Evolutionary conservation across 2,329 filamentous ascomycete species (phyloP).

Genomic region (Fusarium protoensiforme): DNA sequence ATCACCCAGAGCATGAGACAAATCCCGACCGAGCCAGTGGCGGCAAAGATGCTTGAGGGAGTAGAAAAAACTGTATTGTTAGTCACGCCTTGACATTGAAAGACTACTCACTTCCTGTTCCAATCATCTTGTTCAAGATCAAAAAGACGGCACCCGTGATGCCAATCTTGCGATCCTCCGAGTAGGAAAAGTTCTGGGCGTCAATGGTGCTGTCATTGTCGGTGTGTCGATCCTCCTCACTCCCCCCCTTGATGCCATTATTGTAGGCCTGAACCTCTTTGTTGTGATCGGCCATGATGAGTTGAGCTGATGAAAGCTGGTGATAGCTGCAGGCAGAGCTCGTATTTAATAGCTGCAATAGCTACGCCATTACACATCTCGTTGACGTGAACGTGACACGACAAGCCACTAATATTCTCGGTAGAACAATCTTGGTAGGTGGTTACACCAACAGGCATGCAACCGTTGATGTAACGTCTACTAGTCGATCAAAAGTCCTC

Average conservation of each 20-base stretch:
- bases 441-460: constrained; percentile 5
- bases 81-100: not conserved
- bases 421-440: not conserved
- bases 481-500: constrained; percentile 2
- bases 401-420: not conserved
- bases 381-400: constrained; percentile 6
- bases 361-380: constrained; percentile 6
- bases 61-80: constrained; percentile 61
- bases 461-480: constrained; percentile 1
- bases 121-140: constrained; percentile 69
- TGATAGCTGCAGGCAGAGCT: not conserved
- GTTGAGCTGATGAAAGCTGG: not conserved
- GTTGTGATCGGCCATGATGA: constrained; percentile 25
- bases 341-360: not conserved
- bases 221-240: constrained; percentile 30
- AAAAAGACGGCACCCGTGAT: constrained; percentile 64
- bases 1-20: constrained; percentile 46
- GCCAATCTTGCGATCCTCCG: constrained; percentile 61
- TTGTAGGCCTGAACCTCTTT: constrained; percentile 7
- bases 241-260: constrained; percentile 9
- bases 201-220: constrained; percentile 46
- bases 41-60: constrained; percentile 62
- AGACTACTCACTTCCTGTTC: constrained; percentile 61
- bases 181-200: constrained; percentile 54
- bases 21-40: constrained; percentile 62